Conservation (phyloP, 73 alveolate species). For the Tetrahymena elliotti region DNA sequence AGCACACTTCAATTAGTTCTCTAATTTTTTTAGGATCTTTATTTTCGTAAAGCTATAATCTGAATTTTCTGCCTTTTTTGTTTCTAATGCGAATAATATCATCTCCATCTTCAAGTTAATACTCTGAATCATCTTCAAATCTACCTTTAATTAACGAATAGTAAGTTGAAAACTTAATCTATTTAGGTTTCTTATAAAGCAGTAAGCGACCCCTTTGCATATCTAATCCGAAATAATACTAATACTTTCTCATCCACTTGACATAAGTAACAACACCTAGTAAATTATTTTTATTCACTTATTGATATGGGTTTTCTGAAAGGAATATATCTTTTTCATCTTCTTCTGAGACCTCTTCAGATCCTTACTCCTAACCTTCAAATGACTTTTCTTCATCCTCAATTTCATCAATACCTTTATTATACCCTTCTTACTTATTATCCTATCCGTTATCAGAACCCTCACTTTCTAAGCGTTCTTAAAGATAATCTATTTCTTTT, state of each 20-base stretch:
- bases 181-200: neutral
- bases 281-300: neutral
- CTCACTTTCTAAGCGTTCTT: neutral
- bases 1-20: neutral
- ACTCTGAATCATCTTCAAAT: neutral
- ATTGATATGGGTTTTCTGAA: neutral
- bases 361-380: neutral
- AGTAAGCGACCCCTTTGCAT: neutral
- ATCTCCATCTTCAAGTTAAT: neutral
- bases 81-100: neutral
- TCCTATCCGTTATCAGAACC: neutral
- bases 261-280: neutral
- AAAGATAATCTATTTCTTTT: neutral
- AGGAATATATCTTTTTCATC: neutral
- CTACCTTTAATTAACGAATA: neutral
- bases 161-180: neutral
- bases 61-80: neutral
- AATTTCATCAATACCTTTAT: neutral
- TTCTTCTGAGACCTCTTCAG: neutral
- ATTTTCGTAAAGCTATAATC: neutral
- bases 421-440: neutral
- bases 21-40: neutral
- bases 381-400: neutral
- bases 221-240: neutral
- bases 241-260: neutral